Evolutionary conservation across 164 flowering plant genomes (phyloP).

Genomic region (Cinnamomum micranthum): DNA sequence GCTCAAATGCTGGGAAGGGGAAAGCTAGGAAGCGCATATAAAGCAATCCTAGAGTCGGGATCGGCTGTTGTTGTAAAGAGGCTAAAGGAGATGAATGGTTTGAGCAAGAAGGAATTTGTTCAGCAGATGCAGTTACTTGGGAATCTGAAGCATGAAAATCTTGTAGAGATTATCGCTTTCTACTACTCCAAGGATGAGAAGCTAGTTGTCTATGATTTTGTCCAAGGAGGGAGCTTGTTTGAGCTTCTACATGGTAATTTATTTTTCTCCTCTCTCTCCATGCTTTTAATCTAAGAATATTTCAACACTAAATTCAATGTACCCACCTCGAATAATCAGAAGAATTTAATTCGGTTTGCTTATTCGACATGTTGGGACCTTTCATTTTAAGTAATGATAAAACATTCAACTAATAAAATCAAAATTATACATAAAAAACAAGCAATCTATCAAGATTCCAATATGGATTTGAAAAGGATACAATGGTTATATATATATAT

Average conservation of each 20-base stretch:
- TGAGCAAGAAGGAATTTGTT: conserved; percentile 43
- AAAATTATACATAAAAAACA: not conserved
- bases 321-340: not conserved
- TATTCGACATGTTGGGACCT: too few species aligned
- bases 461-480: too few species aligned
- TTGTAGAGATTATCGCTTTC: conserved; percentile 42
- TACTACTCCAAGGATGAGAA: conserved; percentile 57
- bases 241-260: conserved; percentile 52
- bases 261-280: not conserved
- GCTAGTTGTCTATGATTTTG: conserved; percentile 48
- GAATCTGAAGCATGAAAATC: conserved; percentile 46
- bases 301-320: not conserved
- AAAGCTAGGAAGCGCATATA: conserved; percentile 47
- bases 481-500: too few species aligned
- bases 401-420: too few species aligned
- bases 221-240: conserved; percentile 42
- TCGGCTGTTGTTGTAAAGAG: conserved; percentile 45
- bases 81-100: conserved; percentile 33
- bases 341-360: too few species aligned
- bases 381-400: too few species aligned
- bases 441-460: too few species aligned
- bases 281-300: not conserved
- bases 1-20: conserved; percentile 57
- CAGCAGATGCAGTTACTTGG: conserved; percentile 61
- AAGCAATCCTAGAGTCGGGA: conserved; percentile 47